Percentiles rank a stretch among this genome's conserved stretches.
These are phyloP conservation scores for Aspergillus clavatus DNA, from an alignment of 2,329 filamentous ascomycete species.

Conservation along the genomic window DNA sequence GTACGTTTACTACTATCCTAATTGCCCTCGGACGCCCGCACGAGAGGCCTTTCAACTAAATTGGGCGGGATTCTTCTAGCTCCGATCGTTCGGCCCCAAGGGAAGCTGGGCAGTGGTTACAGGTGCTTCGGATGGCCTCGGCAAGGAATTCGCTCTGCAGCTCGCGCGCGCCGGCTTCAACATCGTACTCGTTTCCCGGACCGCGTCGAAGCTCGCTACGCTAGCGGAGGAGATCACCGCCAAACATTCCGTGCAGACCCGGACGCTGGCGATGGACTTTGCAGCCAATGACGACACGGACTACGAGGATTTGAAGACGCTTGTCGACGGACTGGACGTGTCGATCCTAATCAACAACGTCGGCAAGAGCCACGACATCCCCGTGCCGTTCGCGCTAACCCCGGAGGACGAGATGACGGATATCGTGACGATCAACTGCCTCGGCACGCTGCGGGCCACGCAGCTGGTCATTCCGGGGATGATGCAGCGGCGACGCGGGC, in stretches of 20 bases:
- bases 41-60: no score
- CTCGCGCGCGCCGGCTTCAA: constrained; percentile 92
- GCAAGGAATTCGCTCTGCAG: constrained; percentile 91
- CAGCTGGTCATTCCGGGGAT: constrained; percentile 80
- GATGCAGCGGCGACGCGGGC: constrained; percentile 73
- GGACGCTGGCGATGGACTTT: constrained; percentile 88
- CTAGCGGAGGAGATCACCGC: constrained; percentile 73
- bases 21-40: no score
- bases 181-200: constrained; percentile 88
- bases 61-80: no score
- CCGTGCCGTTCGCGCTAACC: constrained; percentile 81
- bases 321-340: constrained; percentile 71
- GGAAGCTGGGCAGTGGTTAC: constrained; percentile 94
- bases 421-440: constrained; percentile 94
- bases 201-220: constrained; percentile 79
- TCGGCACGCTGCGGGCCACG: constrained; percentile 82
- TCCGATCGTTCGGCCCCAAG: constrained; percentile 83
- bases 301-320: constrained; percentile 66
- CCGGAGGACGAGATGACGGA: constrained; percentile 72
- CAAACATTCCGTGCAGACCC: constrained; percentile 63
- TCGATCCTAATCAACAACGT: constrained; percentile 95
- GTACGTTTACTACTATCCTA: constrained; percentile 28
- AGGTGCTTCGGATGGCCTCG: constrained; percentile 91
- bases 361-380: constrained; percentile 87
- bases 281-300: constrained; percentile 71